Conservation (phyloP, 225 moss, liverwort and hornwort species). For the Marchantia paleacea region DNA sequence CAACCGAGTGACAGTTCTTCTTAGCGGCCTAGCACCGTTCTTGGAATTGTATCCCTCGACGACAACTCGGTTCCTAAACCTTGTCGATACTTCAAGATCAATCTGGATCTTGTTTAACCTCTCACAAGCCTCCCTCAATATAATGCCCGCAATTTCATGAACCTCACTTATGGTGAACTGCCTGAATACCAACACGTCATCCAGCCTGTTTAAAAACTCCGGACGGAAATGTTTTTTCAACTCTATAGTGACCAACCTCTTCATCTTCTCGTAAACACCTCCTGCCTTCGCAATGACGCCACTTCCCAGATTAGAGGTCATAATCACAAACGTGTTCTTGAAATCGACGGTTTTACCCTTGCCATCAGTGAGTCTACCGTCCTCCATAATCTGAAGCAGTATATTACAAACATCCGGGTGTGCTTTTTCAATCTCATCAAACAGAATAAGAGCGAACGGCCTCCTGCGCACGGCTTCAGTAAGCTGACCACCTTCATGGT, state of each 20-base stretch:
- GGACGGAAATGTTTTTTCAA: slow-evolving; percentile 93
- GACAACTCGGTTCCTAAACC: slow-evolving; percentile 86
- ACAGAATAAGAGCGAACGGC: slow-evolving; percentile 77
- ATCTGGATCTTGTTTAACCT: slow-evolving; percentile 95
- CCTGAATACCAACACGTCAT: slow-evolving; percentile 86
- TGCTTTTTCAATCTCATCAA: slow-evolving; percentile 92
- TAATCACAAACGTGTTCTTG: slow-evolving; percentile 83
- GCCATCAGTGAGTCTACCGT: slow-evolving; percentile 86
- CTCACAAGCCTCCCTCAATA: slow-evolving; percentile 95
- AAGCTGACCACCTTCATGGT: slow-evolving; percentile 82
- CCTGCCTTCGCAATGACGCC: slow-evolving; percentile 91
- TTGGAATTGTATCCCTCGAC: slow-evolving; percentile 96
- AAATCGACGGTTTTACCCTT: slow-evolving; percentile 90
- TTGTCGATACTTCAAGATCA: slow-evolving; percentile 88
- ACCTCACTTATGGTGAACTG: slow-evolving; percentile 83
- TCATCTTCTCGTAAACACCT: slow-evolving; percentile 90
- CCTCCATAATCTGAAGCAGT: slow-evolving; percentile 91
- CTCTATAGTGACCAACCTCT: slow-evolving; percentile 91
- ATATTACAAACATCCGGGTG: slow-evolving; percentile 92
- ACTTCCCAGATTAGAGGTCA: slow-evolving; percentile 93
- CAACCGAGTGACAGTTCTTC: slow-evolving; percentile 89
- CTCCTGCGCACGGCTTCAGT: slow-evolving; percentile 82
- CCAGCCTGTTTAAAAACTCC: slow-evolving; percentile 82
- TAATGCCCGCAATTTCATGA: slow-evolving; percentile 91
- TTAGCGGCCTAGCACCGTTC: slow-evolving; percentile 83